Evolutionary conservation across 352 stramenopile genomes (phyloP).

Genomic region (Globisporangium polare): DNA sequence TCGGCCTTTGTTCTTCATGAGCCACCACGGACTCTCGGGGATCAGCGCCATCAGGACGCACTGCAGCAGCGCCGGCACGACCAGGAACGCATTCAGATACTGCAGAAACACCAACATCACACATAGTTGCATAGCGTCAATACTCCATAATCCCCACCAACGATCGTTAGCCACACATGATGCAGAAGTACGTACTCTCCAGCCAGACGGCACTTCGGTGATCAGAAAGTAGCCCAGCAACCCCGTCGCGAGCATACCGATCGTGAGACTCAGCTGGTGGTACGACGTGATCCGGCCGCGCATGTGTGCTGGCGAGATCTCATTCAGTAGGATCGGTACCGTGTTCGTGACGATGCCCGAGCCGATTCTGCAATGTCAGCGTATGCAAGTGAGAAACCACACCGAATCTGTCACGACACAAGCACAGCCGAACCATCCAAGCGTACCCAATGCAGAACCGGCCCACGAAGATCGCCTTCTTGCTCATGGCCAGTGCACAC

Average conservation of each 20-base stretch:
- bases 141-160: background rate
- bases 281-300: conserved; percentile 82
- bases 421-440: background rate
- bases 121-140: background rate
- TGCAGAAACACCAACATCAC: conserved; percentile 4
- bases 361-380: conserved; percentile 23
- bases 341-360: conserved; percentile 81
- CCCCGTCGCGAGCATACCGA: conserved; percentile 79
- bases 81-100: conserved; percentile 73
- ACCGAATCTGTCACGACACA: background rate
- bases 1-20: conserved; percentile 71
- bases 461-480: conserved; percentile 54
- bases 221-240: conserved; percentile 79
- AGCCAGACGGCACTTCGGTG: conserved; percentile 74
- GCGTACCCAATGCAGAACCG: conserved; percentile 50
- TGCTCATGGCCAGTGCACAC: conserved; percentile 57
- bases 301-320: conserved; percentile 63
- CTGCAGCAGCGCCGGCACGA: conserved; percentile 60
- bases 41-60: conserved; percentile 53
- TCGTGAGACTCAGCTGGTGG: conserved; percentile 85
- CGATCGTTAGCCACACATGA: background rate
- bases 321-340: conserved; percentile 77
- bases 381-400: background rate
- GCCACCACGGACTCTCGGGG: conserved; percentile 87
- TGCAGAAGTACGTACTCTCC: conserved; percentile 40